Percentiles rank a stretch among this genome's conserved stretches.
Conservation (phyloP, 2,329 filamentous ascomycete species). For the Aaosphaeria pasadenensis region DNA sequence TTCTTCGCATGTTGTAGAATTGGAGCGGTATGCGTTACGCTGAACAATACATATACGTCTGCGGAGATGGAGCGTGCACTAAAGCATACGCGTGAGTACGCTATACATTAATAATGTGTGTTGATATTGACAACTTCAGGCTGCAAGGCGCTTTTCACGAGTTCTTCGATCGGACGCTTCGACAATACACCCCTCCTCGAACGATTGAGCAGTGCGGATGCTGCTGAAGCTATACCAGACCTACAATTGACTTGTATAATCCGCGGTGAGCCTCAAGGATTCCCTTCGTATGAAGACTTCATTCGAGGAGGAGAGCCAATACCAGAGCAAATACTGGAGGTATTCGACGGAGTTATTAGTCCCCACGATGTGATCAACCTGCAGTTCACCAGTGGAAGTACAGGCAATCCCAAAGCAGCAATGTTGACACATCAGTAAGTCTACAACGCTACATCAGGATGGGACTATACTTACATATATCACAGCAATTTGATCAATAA, state of each 20-base stretch:
- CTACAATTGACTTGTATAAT: slow-evolving; percentile 30
- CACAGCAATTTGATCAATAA: slow-evolving; percentile 39
- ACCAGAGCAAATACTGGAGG: slow-evolving; percentile 31
- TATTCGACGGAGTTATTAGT: slow-evolving; percentile 33
- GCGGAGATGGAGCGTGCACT: slow-evolving; percentile 70
- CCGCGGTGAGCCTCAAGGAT: slow-evolving; percentile 41
- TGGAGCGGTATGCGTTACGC: slow-evolving; percentile 60
- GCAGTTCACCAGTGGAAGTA: slow-evolving; percentile 39
- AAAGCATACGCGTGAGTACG: slow-evolving; percentile 60
- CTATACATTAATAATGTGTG: neutral
- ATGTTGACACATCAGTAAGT: slow-evolving; percentile 39
- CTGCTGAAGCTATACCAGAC: slow-evolving; percentile 19
- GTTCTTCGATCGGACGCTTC: slow-evolving; percentile 63
- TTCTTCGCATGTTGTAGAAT: slow-evolving; percentile 66
- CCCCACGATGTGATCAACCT: slow-evolving; percentile 35
- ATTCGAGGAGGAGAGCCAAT: slow-evolving; percentile 37
- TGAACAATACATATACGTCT: slow-evolving; percentile 80
- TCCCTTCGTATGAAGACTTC: slow-evolving; percentile 60
- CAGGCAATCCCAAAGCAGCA: slow-evolving; percentile 36
- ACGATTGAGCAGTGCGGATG: slow-evolving; percentile 19
- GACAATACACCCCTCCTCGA: slow-evolving; percentile 60
- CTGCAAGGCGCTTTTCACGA: slow-evolving; percentile 72
- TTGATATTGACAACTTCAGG: slow-evolving; percentile 41
- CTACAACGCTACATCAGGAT: neutral
- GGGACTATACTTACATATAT: neutral